Percentiles rank a stretch among this genome's conserved stretches.
Conservation (phyloP, 352 stramenopile species). For the Phytophthora syringae region DNA sequence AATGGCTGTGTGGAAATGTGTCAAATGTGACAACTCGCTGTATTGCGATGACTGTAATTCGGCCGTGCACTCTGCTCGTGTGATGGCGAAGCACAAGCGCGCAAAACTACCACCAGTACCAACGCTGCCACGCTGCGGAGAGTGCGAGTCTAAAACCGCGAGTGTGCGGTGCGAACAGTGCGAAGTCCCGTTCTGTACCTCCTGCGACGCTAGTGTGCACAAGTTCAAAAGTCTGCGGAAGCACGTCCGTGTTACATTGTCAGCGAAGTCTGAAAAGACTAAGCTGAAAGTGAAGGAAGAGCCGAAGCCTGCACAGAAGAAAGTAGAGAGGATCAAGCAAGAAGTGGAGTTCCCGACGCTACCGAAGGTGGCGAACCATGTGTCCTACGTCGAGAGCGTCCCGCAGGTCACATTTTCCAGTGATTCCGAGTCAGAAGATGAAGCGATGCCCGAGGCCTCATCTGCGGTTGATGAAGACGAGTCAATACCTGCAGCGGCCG, state of each 20-base stretch:
- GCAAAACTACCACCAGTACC: constrained; percentile 39
- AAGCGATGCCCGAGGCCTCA: constrained; percentile 25
- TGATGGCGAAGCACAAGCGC: constrained; percentile 69
- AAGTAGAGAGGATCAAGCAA: constrained; percentile 30
- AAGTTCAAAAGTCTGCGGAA: constrained; percentile 75
- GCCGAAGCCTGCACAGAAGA: constrained; percentile 6
- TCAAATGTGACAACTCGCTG: constrained; percentile 59
- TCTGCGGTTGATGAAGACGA: constrained; percentile 19
- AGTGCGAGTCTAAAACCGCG: constrained; percentile 53
- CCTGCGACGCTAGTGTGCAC: constrained; percentile 69
- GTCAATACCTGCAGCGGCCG: constrained; percentile 5
- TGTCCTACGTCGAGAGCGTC: constrained; percentile 61
- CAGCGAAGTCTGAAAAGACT: constrained; percentile 8
- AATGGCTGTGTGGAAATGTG: constrained; percentile 56
- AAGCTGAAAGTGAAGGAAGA: constrained; percentile 25
- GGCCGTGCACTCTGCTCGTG: constrained; percentile 61
- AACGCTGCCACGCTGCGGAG: constrained; percentile 47
- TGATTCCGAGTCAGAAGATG: constrained; percentile 39
- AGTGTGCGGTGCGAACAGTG: constrained; percentile 64
- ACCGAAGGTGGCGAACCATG: constrained; percentile 8
- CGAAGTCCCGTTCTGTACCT: constrained; percentile 56
- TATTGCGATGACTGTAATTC: constrained; percentile 74
- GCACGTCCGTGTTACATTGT: constrained; percentile 44
- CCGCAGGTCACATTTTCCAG: constrained; percentile 67
- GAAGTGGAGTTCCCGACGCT: constrained; percentile 7